Evolutionary conservation across 1,284 basidiomycete genomes (phyloP).

Genomic region (Rhizoctonia solani): DNA sequence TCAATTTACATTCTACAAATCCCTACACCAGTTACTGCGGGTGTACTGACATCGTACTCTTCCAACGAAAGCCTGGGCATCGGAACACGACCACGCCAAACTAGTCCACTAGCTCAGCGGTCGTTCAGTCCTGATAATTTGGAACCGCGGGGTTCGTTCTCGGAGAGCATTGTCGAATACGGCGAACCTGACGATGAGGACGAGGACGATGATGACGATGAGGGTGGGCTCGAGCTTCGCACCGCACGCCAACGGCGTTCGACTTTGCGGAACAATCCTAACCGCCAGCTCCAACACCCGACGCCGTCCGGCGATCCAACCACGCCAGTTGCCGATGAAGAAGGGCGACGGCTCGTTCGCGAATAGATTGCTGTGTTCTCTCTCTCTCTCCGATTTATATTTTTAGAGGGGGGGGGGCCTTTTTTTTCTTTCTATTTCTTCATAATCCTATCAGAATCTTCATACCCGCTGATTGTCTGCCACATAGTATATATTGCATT

Average conservation of each 20-base stretch:
- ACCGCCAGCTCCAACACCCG: background rate
- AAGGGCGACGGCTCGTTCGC: slow-evolving; percentile 21
- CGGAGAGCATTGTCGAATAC: slow-evolving; percentile 29
- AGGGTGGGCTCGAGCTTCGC: slow-evolving; percentile 58
- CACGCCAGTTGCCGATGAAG: slow-evolving; percentile 27
- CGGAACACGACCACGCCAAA: background rate
- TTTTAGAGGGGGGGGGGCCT: slow-evolving; percentile 9
- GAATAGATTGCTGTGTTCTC: background rate
- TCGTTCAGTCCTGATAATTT: slow-evolving; percentile 25
- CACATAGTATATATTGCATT: slow-evolving; percentile 26
- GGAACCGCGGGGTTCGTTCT: slow-evolving; percentile 26
- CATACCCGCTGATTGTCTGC: slow-evolving; percentile 18
- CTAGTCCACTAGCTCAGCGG: slow-evolving; percentile 13
- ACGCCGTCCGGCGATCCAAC: slow-evolving; percentile 21
- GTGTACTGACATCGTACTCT: slow-evolving; percentile 22
- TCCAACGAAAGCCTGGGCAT: slow-evolving; percentile 28
- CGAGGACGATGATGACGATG: slow-evolving; percentile 58
- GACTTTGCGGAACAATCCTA: slow-evolving; percentile 28
- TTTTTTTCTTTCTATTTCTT: no score
- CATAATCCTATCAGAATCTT: slow-evolving; percentile 24
- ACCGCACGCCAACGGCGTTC: slow-evolving; percentile 53
- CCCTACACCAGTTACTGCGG: slow-evolving; percentile 6
- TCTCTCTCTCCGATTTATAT: slow-evolving; percentile 15
- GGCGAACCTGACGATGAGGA: slow-evolving; percentile 40
- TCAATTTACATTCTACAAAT: background rate